These are phyloP conservation scores for Blastomyces silverae DNA, from an alignment of 2,329 filamentous ascomycete species.

Conservation along the genomic window DNA sequence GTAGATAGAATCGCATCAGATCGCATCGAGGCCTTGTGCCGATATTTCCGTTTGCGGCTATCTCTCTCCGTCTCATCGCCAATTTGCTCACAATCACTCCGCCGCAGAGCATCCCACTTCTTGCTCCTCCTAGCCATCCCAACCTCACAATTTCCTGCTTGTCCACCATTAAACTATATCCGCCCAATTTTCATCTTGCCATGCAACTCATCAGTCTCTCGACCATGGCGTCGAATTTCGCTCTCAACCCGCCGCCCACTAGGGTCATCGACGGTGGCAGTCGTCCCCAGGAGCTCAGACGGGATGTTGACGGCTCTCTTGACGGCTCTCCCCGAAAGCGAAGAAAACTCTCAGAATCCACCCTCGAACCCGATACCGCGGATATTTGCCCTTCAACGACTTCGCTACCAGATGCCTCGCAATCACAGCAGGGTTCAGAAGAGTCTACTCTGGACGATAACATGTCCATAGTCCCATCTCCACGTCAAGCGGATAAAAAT, in stretches of 20 bases:
- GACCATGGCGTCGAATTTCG: conserved; percentile 14
- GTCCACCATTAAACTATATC: neutral
- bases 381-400: neutral
- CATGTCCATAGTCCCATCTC: conserved; percentile 37
- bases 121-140: neutral
- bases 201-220: neutral
- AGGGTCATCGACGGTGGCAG: neutral
- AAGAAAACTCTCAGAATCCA: conserved; percentile 16
- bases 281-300: conserved; percentile 6
- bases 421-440: neutral
- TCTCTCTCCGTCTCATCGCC: too few species aligned
- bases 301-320: conserved; percentile 11
- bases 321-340: conserved; percentile 21
- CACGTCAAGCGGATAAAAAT: conserved; percentile 62
- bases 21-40: neutral
- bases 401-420: neutral
- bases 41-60: neutral
- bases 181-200: neutral
- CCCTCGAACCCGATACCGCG: neutral
- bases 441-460: conserved; percentile 24
- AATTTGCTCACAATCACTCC: neutral
- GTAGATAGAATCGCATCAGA: neutral
- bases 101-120: neutral
- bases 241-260: neutral
- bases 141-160: neutral